Percentiles rank a stretch among this genome's conserved stretches.
phyloP scores from a whole-genome alignment of 371 early-diverging fungal genomes.

The Aphelidium insulamus region DNA sequence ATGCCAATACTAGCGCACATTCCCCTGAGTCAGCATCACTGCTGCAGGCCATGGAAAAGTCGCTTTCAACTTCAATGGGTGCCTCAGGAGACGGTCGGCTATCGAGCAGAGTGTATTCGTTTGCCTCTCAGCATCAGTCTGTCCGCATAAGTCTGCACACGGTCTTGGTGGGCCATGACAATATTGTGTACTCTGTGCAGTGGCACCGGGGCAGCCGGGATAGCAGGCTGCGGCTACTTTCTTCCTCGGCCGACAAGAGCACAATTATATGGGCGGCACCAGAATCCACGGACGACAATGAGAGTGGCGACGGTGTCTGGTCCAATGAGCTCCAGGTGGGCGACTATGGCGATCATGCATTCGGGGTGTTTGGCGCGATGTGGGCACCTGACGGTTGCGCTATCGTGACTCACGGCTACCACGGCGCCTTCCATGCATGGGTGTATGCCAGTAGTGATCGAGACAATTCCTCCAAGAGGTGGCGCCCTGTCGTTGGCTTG shows the following conservation, averaged over 20 bases:
- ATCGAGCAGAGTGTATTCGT: not conserved
- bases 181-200: conserved; percentile 70
- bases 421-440: conserved; percentile 81
- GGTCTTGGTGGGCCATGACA: conserved; percentile 82
- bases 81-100: not conserved
- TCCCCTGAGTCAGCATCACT: too few species aligned
- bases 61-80: not conserved
- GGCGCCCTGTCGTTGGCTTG: conserved; percentile 21
- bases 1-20: too few species aligned
- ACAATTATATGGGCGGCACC: conserved; percentile 71
- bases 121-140: not conserved
- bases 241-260: conserved; percentile 80
- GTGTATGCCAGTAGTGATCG: conserved; percentile 15
- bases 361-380: conserved; percentile 61
- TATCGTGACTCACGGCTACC: conserved; percentile 55
- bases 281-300: conserved; percentile 5
- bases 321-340: conserved; percentile 61
- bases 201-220: conserved; percentile 42
- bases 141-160: conserved; percentile 15
- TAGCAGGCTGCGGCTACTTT: conserved; percentile 30
- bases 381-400: conserved; percentile 39
- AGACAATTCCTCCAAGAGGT: conserved; percentile 7
- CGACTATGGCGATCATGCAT: conserved; percentile 61
- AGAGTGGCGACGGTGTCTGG: conserved; percentile 63
- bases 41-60: conserved; percentile 6